Base-by-base conservation (phyloP, 129 eudicot species). In the Oenanthe sinensis region DNA sequence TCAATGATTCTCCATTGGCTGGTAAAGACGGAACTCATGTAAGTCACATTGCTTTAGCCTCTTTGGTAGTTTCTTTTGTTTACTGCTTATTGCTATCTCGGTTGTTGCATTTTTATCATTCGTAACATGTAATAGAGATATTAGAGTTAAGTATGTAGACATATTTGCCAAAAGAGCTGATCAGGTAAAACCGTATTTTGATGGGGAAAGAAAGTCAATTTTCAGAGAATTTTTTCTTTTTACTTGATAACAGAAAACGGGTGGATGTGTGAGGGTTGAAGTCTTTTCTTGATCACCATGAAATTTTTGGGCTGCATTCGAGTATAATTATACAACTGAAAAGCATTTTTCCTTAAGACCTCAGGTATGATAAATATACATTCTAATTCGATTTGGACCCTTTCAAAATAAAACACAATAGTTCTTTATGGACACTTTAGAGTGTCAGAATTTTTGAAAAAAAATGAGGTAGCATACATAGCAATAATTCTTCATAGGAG, bases 1-100 rank as follows among this genome's bases (percentile, higher is more conserved):
- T 96, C 71, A 96, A 96, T 83, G 99, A 96, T 86, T 96, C 99
- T 75, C 97, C 99, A 40, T 84, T 96, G 89, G 99, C 97, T 78
- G 99, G 99, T 71, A 86, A 87, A 75, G 97, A 96, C 87, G 99
- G 99, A 52, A 74, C 84, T 79, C 96, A 90, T 85, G 99, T 95
- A 87, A 90, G 97, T 75, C 36, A 45, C 42, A 46, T 20, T 63
- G 72, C 39, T 49, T 78, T 72, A 4, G 47, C 30, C 19, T 42
- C 30, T 43, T 42, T 44, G 24, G 19, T 44, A 44, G 36, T 72
- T 44, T 40, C 8, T 1, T n/a, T n/a, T 72, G 54, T 28, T 72
- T 42, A n/a, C 76, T 22, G 28, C 17, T n/a, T 22, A 24, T n/a
- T 44, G 19, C 30, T 44, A 10, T 72, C 33, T 46, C 16, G 10